Evolutionary conservation across 176 grass and related monocot species (phyloP).

Genomic region (Urochloa ruziziensis): DNA sequence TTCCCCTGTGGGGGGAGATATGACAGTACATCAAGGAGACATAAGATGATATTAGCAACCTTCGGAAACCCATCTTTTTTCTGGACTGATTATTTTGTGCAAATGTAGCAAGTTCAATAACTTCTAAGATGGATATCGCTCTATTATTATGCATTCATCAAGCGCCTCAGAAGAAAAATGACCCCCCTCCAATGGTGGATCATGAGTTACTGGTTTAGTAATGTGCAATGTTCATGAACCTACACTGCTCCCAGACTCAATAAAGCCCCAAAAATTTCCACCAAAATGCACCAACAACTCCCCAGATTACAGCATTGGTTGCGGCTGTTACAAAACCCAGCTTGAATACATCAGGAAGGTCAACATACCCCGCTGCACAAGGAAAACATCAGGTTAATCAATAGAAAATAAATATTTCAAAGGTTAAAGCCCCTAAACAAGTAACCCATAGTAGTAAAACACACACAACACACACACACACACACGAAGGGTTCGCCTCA

Average conservation of each 20-base stretch:
- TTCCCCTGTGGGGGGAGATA: neutral
- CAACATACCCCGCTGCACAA: constrained; percentile 85
- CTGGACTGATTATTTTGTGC: neutral
- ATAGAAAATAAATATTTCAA: neutral
- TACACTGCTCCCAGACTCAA: constrained; percentile 27
- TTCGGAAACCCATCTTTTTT: neutral
- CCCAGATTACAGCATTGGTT: constrained; percentile 75
- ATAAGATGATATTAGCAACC: neutral
- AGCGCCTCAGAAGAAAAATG: neutral
- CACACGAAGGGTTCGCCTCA: neutral
- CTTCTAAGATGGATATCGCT: neutral
- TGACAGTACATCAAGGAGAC: neutral
- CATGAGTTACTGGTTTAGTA: constrained; percentile 11
- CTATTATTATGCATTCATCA: constrained; percentile 34
- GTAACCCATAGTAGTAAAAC: neutral
- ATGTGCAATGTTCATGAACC: constrained; percentile 20
- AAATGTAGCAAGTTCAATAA: constrained; percentile 28
- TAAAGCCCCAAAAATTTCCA: constrained; percentile 99
- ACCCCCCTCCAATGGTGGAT: neutral
- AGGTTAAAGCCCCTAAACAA: neutral
- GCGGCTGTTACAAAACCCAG: constrained; percentile 69
- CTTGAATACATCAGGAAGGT: constrained; percentile 91
- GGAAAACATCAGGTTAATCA: constrained; percentile 22
- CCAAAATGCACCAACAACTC: constrained; percentile 77
- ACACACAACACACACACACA: no score